Percentiles rank a stretch among this genome's conserved stretches.
These are phyloP conservation scores for Malbranchea cinnamomea DNA, from an alignment of 2,329 filamentous ascomycete genomes.

Conservation along the genomic window DNA sequence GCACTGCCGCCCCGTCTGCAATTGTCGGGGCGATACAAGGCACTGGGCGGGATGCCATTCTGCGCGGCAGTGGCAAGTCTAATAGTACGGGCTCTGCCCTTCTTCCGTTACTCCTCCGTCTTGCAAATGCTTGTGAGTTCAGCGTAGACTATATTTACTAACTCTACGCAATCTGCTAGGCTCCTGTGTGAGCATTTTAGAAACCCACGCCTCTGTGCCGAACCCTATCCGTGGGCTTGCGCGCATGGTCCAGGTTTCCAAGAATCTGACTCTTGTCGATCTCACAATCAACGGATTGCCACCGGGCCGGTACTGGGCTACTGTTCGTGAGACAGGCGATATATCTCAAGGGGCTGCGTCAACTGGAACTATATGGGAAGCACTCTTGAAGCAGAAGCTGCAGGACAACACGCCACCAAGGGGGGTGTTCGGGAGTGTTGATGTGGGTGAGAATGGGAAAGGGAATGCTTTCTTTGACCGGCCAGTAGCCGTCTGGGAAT, in stretches of 20 bases:
- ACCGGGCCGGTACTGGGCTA: slow-evolving; percentile 69
- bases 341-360: slow-evolving; percentile 71
- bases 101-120: slow-evolving; percentile 3
- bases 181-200: slow-evolving; percentile 82
- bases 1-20: slow-evolving; percentile 75
- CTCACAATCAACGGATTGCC: slow-evolving; percentile 70
- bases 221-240: slow-evolving; percentile 71
- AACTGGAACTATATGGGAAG: slow-evolving; percentile 69
- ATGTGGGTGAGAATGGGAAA: slow-evolving; percentile 59
- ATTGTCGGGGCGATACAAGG: slow-evolving; percentile 80
- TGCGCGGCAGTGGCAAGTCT: slow-evolving; percentile 73
- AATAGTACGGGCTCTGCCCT: slow-evolving; percentile 44
- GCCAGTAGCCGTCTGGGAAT: slow-evolving; percentile 80
- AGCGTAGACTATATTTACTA: not conserved
- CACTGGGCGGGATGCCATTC: slow-evolving; percentile 84
- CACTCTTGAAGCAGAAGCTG: slow-evolving; percentile 29
- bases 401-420: slow-evolving; percentile 27
- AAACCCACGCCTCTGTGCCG: slow-evolving; percentile 54
- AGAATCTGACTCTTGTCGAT: slow-evolving; percentile 68
- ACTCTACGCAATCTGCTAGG: slow-evolving; percentile 26
- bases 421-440: slow-evolving; percentile 58
- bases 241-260: slow-evolving; percentile 81
- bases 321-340: slow-evolving; percentile 72
- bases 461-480: slow-evolving; percentile 71
- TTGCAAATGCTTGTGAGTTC: slow-evolving; percentile 13